Evolutionary conservation across 139 green algal species (phyloP), one percentile per base, ranked within the genome.

Genomic region (Picochlorum sp.): DNA sequence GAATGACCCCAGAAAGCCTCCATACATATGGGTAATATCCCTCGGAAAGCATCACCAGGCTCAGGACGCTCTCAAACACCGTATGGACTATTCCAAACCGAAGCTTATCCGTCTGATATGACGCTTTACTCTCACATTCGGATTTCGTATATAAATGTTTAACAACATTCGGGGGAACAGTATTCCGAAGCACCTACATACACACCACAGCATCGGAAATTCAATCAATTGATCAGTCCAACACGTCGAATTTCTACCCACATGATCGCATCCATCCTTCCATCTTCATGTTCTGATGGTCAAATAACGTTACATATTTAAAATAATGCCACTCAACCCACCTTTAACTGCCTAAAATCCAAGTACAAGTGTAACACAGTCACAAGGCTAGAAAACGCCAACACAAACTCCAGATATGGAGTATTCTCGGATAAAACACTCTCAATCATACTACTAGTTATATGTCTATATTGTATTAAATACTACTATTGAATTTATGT

Each of bases 71-170:
- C 45, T 67, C 74, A 38, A 72, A 86, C 1, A 79, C 2, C 6
- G 65, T 59, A 28, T 74, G 63, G 8, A 52, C 32, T 1, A 78
- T 58, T 10, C 21, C 56, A 28, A 86, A 87, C 34, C 64, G 64
- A 54, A 76, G 26, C 34, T 90, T 91, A 66, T 89, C 86, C 8
- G 86, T 21, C n/a, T 79, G 76, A 69, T 92, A 92, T 0, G 67
- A 63, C 56, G 83, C 80, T 4, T 73, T 86, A 18, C n/a, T 45
- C 20, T 85, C 79, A 14, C 67, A 54, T 69, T 81, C 89, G 24
- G 81, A 64, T 6, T 65, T 58, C 20, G 24, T 34, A 30, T 74
- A 70, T 2, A 77, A 52, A 15, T 70, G 56, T 30, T 66, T 64
- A 11, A 91, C 68, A 15, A 78, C 58, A 5, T 47, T 30, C 7